phyloP scores from a whole-genome alignment of 2,329 filamentous ascomycete genomes.

The Cladophialophora exuberans region DNA sequence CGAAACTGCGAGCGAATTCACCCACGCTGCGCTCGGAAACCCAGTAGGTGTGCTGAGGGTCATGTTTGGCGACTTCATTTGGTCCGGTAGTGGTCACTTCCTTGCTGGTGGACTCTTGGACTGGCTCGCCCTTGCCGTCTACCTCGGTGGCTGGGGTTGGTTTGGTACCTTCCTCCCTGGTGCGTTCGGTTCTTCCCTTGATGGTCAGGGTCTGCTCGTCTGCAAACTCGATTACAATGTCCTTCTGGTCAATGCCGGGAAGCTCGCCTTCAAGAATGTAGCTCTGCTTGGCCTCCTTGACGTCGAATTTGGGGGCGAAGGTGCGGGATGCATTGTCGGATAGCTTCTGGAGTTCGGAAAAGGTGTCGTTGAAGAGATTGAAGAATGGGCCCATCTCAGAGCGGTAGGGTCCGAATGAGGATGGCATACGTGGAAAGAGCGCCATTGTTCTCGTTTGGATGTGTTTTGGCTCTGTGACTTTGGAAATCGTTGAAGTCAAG shows the following conservation, averaged over 20 bases:
- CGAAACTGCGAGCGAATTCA: constrained; percentile 63
- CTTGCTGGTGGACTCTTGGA: constrained; percentile 21
- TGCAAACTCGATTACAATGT: constrained; percentile 52
- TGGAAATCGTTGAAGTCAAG: constrained; percentile 5
- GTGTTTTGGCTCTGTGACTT: constrained; percentile 14
- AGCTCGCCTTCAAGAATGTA: constrained; percentile 56
- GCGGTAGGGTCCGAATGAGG: constrained; percentile 23
- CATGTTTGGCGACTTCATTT: constrained; percentile 39
- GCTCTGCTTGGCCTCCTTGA: constrained; percentile 47
- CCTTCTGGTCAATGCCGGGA: constrained; percentile 50
- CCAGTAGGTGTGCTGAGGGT: constrained; percentile 55
- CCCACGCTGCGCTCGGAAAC: constrained; percentile 62
- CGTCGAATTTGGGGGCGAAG: constrained; percentile 52
- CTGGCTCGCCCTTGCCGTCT: constrained; percentile 14
- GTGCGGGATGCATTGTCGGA: constrained; percentile 29
- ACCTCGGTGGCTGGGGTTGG: neutral
- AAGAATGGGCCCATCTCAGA: constrained; percentile 28
- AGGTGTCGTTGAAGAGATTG: constrained; percentile 34
- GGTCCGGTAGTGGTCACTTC: constrained; percentile 34
- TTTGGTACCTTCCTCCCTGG: constrained; percentile 34
- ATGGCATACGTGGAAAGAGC: constrained; percentile 25
- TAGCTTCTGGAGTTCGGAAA: constrained; percentile 32
- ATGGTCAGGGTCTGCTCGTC: constrained; percentile 52
- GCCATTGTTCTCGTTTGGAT: constrained; percentile 26
- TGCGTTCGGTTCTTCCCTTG: constrained; percentile 47